Evolutionary conservation across 2,329 filamentous ascomycete species (phyloP).

Genomic region (Mariannaea sp.): DNA sequence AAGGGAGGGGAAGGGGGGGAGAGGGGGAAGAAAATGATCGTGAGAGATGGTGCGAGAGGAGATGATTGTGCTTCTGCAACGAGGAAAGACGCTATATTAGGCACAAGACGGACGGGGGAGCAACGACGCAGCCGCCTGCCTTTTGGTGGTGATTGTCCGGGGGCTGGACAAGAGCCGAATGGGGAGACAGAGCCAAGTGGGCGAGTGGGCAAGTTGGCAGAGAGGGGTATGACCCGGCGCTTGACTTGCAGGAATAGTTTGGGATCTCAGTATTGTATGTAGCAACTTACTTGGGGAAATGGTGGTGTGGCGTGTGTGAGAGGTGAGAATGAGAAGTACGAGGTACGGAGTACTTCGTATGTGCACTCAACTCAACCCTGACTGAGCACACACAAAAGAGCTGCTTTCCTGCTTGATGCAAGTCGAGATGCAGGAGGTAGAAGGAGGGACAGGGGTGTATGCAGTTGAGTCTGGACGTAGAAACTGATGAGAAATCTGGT

Average conservation of each 20-base stretch:
- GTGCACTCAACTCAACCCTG: slow-evolving; percentile 23
- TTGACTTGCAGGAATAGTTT: slow-evolving; percentile 41
- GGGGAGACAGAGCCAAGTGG: slow-evolving; percentile 33
- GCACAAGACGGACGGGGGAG: slow-evolving; percentile 29
- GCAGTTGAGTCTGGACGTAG: slow-evolving; percentile 11
- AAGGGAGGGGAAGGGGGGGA: slow-evolving; percentile 23
- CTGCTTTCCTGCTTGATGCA: slow-evolving; percentile 7
- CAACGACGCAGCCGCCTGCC: slow-evolving; percentile 34
- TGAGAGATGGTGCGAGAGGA: slow-evolving; percentile 28
- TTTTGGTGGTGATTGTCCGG: slow-evolving; percentile 34
- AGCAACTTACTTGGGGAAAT: slow-evolving; percentile 20
- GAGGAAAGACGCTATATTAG: slow-evolving; percentile 26
- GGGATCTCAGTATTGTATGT: slow-evolving; percentile 29
- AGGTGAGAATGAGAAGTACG: too few relatives aligned
- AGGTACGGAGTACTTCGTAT: too few relatives aligned
- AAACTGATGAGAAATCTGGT: slow-evolving; percentile 6
- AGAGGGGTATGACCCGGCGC: slow-evolving; percentile 41
- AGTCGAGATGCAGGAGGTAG: slow-evolving; percentile 22
- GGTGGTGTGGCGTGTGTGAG: slow-evolving; percentile 17
- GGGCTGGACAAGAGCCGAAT: slow-evolving; percentile 34
- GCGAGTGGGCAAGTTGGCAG: slow-evolving; percentile 33
- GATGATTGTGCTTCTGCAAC: slow-evolving; percentile 37
- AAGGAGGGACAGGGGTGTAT: slow-evolving; percentile 16
- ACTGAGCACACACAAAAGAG: slow-evolving; percentile 9
- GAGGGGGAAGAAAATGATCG: too few relatives aligned